A percentile compares a stretch with the other conserved stretches of the same genome.
Conservation (phyloP, 2,329 filamentous ascomycete species). For the Colletotrichum endophyticum region DNA sequence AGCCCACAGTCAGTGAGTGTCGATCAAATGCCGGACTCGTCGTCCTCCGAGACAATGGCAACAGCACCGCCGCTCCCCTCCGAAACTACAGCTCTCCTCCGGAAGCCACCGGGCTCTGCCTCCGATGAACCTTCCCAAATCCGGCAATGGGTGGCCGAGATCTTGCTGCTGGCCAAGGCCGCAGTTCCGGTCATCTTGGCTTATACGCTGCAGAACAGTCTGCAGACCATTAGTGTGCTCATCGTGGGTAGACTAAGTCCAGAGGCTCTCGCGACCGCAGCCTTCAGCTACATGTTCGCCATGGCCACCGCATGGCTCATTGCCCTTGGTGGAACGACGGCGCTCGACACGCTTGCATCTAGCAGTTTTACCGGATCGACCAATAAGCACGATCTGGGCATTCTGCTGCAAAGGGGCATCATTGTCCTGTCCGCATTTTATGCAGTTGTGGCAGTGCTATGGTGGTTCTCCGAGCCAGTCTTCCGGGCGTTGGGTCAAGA, state of each 20-base stretch:
- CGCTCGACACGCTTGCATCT: conserved; percentile 83
- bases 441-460: conserved; percentile 72
- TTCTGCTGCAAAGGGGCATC: conserved; percentile 78
- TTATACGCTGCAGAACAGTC: conserved; percentile 83
- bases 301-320: conserved; percentile 90
- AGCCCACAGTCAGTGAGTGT: not conserved
- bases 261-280: conserved; percentile 79
- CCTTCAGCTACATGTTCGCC: conserved; percentile 93
- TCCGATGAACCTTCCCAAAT: not conserved
- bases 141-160: conserved; percentile 49
- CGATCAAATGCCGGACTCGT: not conserved
- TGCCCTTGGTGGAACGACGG: conserved; percentile 83
- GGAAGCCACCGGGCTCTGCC: conserved; percentile 10
- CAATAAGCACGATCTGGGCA: conserved; percentile 78
- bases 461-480: conserved; percentile 75
- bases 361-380: conserved; percentile 82
- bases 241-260: conserved; percentile 81
- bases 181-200: conserved; percentile 82
- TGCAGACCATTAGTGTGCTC: conserved; percentile 83
- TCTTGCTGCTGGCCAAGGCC: conserved; percentile 70
- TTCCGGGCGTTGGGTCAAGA: conserved; percentile 80
- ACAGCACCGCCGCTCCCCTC: not conserved
- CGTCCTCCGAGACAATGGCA: not conserved
- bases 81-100: conserved; percentile 20
- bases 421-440: conserved; percentile 77